Evolutionary conservation across 371 early-diverging fungal species (phyloP), one percentile per base, ranked within the genome.

Genomic region (Apophysomyces ossiformis): DNA sequence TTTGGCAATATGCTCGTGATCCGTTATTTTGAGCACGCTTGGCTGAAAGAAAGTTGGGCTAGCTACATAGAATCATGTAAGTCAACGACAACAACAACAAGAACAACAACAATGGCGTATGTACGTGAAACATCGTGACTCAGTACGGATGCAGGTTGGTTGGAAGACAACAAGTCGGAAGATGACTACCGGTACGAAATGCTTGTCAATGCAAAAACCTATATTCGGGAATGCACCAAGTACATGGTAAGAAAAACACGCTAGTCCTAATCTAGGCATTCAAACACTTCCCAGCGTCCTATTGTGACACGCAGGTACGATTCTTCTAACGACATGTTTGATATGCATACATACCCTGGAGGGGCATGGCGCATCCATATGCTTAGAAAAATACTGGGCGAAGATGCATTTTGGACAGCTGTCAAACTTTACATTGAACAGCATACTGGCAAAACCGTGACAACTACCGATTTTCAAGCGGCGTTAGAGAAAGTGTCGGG

Each of bases 21-120:
- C 37, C 70, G 85, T 56, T 84, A 86, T 71, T 88, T 87, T 74
- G 89, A 89, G 60, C 87, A 87, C 71, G 87, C 74, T 15, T 89
- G 89, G 89, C 64, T 86, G n/a, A 88, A 87, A 74, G 89, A 87
- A 72, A 76, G 81, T 26, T 88, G 87, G 87, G 88, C 88, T 7
- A 75, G 75, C 0, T 87, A 83, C 65, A 79, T 82, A 35, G 81
- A 75, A 50, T 57, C 73, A 16, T 81, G 78, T 77, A 69, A 65
- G 73, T 64, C 12, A 63, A 60, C 1, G 8, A 47, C 32, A 26
- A 26, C 32, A 26, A 26, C 26, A 26, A 26, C 26, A 26, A 26
- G 26, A 26, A 26, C 26, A 26, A 13, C 12, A 45, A 36, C 18
- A 8, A 16, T 21, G 44, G 37, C 37, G 9, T 58, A 41, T 61